Conservation (phyloP, 2,329 filamentous ascomycete genomes). For the Didymella pinodella region DNA sequence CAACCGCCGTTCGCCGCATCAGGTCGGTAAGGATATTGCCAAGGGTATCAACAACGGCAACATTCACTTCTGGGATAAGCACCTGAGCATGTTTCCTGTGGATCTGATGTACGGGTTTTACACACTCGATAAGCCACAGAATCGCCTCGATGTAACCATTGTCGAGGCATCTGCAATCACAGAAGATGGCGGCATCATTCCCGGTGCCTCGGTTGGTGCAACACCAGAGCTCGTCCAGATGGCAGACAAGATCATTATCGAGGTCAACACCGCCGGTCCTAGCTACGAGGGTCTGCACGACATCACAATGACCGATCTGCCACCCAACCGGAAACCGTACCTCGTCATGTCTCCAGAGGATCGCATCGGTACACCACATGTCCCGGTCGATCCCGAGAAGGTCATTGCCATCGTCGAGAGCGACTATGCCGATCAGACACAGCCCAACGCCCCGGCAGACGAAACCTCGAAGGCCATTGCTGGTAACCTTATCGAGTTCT, state of each 20-base stretch:
- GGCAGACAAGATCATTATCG: slow-evolving; percentile 91
- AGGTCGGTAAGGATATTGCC: slow-evolving; percentile 88
- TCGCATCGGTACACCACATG: slow-evolving; percentile 81
- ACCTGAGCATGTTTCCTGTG: slow-evolving; percentile 89
- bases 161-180: slow-evolving; percentile 88
- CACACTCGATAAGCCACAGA: slow-evolving; percentile 78
- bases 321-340: slow-evolving; percentile 82
- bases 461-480: slow-evolving; percentile 77
- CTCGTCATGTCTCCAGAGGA: slow-evolving; percentile 86
- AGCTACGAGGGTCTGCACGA: slow-evolving; percentile 87
- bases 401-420: slow-evolving; percentile 86
- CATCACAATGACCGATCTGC: slow-evolving; percentile 87
- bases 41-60: slow-evolving; percentile 89
- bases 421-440: slow-evolving; percentile 80
- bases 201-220: slow-evolving; percentile 84
- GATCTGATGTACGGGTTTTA: slow-evolving; percentile 87
- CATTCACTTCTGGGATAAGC: slow-evolving; percentile 94
- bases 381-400: slow-evolving; percentile 84
- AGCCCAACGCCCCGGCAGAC: slow-evolving; percentile 79
- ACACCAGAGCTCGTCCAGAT: slow-evolving; percentile 87
- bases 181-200: slow-evolving; percentile 87
- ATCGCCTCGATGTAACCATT: slow-evolving; percentile 81
- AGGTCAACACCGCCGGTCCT: slow-evolving; percentile 87
- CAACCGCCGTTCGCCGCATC: slow-evolving; percentile 81
- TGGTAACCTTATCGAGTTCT: slow-evolving; percentile 79